Evolutionary conservation across 2,329 filamentous ascomycete genomes (phyloP).

Genomic region (Cyphellophora attinorum): DNA sequence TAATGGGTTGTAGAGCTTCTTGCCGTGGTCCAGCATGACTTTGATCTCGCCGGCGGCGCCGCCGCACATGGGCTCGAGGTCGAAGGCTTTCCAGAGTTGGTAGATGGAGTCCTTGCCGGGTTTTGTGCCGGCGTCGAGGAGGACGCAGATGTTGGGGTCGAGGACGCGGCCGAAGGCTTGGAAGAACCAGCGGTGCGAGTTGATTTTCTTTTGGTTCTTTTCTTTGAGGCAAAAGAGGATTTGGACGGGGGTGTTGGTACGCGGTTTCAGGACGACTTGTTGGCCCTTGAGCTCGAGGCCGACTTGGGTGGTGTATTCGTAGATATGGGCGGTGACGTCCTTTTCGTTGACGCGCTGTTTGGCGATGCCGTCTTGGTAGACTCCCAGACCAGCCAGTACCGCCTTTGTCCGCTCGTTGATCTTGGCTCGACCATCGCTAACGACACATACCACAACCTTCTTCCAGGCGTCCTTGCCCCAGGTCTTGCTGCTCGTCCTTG

Average conservation of each 20-base stretch:
- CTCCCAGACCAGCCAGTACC: slow-evolving; percentile 82
- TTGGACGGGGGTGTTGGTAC: slow-evolving; percentile 79
- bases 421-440: slow-evolving; percentile 92
- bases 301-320: slow-evolving; percentile 57
- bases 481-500: slow-evolving; percentile 82
- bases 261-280: slow-evolving; percentile 72
- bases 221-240: slow-evolving; percentile 98
- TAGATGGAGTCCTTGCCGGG: slow-evolving; percentile 93
- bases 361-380: slow-evolving; percentile 96
- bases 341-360: slow-evolving; percentile 97
- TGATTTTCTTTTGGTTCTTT: slow-evolving; percentile 99
- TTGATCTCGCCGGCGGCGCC: slow-evolving; percentile 99
- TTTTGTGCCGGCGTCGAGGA: slow-evolving; percentile 91
- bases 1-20: slow-evolving; percentile 83
- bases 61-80: slow-evolving; percentile 93
- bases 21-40: slow-evolving; percentile 82
- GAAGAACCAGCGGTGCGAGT: slow-evolving; percentile 99
- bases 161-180: slow-evolving; percentile 87
- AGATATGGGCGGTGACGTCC: slow-evolving; percentile 94
- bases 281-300: slow-evolving; percentile 83
- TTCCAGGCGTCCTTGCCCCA: slow-evolving; percentile 99
- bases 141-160: slow-evolving; percentile 91
- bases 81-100: slow-evolving; percentile 96
- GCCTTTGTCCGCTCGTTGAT: slow-evolving; percentile 89
- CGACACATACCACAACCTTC: slow-evolving; percentile 97